These are phyloP conservation scores for Amanita phalloides DNA, from an alignment of 768 basidiomycete genomes.

Conservation along the genomic window DNA sequence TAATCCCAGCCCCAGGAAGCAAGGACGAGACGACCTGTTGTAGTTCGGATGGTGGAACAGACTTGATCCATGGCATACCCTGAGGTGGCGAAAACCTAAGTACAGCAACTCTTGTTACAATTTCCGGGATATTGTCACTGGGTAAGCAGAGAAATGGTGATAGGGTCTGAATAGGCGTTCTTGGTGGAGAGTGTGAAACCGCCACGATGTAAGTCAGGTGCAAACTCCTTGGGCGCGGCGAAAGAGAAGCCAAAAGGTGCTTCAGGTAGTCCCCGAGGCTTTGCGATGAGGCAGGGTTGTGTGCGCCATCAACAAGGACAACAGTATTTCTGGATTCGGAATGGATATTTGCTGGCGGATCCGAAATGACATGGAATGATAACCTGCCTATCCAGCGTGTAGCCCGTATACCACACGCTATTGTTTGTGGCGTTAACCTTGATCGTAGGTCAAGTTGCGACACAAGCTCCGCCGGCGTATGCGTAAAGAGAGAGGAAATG, in stretches of 20 bases:
- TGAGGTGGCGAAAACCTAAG: conserved; percentile 65
- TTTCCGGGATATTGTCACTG: conserved; percentile 12
- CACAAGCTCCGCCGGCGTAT: conserved; percentile 12
- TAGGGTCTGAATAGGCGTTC: conserved; percentile 65
- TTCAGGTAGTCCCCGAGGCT: conserved; percentile 58
- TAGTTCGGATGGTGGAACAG: conserved; percentile 45
- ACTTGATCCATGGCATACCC: conserved; percentile 91
- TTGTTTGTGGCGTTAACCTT: conserved; percentile 35
- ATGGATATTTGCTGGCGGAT: conserved; percentile 9
- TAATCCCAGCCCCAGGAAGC: conserved; percentile 34
- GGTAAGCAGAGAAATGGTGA: conserved; percentile 45
- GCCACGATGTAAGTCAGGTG: conserved; percentile 65
- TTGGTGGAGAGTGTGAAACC: conserved; percentile 82
- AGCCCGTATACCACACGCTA: conserved; percentile 46
- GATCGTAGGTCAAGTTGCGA: conserved; percentile 10
- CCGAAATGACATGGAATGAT: conserved; percentile 43
- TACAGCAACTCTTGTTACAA: conserved; percentile 40
- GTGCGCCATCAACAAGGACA: conserved; percentile 87
- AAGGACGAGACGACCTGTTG: conserved; percentile 30
- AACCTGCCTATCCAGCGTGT: conserved; percentile 80
- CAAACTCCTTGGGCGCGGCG: conserved; percentile 12
- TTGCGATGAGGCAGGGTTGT: conserved; percentile 72
- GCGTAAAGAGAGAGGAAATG: conserved; percentile 44
- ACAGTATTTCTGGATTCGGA: conserved; percentile 13
- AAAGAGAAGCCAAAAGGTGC: conserved; percentile 18